A percentile compares a stretch with the other conserved stretches of the same genome.
phyloP scores from a whole-genome alignment of 2,329 filamentous ascomycete genomes.

The Pseudogymnoascus sp. region DNA sequence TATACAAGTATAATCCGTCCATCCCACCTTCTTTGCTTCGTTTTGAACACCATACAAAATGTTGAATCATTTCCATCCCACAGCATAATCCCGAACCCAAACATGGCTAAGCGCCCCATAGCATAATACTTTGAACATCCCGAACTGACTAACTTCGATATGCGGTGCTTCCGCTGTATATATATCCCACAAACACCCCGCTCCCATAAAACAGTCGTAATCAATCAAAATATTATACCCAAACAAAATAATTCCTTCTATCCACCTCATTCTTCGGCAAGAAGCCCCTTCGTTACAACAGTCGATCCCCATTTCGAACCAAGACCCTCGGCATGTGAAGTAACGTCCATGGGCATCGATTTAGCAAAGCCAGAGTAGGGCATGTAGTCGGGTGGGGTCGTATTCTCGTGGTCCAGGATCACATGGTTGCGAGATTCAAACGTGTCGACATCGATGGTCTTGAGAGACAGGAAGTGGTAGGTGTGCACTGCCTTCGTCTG shows the following conservation, averaged over 20 bases:
- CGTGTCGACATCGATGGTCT: conserved; percentile 38
- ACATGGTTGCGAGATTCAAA: conserved; percentile 29
- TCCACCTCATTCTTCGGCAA: not conserved
- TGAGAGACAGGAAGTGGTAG: conserved; percentile 39
- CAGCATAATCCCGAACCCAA: not conserved
- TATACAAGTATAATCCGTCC: not conserved
- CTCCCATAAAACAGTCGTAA: not conserved
- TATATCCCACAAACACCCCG: not conserved
- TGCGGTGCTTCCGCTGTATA: not conserved
- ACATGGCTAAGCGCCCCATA: not conserved
- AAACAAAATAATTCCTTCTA: not conserved
- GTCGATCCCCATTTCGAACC: not conserved
- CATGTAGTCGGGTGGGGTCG: not conserved
- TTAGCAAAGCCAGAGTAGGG: conserved; percentile 1
- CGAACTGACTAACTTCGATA: not conserved
- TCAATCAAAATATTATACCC: not conserved
- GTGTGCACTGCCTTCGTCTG: conserved; percentile 49
- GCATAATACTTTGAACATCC: not conserved
- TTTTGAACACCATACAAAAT: conserved; percentile 3
- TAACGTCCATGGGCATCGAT: not conserved
- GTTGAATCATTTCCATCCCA: not conserved
- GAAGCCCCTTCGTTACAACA: not conserved
- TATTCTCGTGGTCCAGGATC: conserved; percentile 10
- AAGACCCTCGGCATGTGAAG: not conserved
- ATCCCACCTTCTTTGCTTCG: not conserved